These are phyloP conservation scores for Aquilaria agallochum DNA, from an alignment of 441 rosid species.

Conservation along the genomic window DNA sequence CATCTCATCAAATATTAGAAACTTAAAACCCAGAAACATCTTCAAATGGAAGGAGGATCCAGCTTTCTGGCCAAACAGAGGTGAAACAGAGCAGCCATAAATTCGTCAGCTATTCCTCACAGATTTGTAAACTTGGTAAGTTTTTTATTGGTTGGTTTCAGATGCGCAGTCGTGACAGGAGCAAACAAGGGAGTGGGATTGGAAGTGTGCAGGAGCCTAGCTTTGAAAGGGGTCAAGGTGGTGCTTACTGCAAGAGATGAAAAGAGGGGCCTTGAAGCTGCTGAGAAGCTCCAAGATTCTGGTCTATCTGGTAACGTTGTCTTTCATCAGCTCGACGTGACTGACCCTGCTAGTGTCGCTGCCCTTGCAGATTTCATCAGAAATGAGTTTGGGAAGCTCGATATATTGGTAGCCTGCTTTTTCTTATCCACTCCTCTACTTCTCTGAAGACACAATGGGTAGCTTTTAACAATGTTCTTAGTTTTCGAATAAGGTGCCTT, in stretches of 20 bases:
- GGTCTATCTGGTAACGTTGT: slow-evolving; percentile 23
- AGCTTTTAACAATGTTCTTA: no score
- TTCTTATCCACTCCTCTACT: no score
- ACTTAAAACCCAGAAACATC: no score
- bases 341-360: slow-evolving; percentile 27
- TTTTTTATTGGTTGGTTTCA: slow-evolving; percentile 1
- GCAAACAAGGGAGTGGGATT: slow-evolving; percentile 35
- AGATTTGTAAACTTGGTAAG: not conserved
- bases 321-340: slow-evolving; percentile 44
- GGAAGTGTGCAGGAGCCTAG: slow-evolving; percentile 31
- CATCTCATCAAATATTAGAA: no score
- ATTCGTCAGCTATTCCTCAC: not conserved
- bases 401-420: slow-evolving; percentile 34
- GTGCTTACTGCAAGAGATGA: slow-evolving; percentile 43
- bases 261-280: slow-evolving; percentile 42
- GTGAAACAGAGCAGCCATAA: no score
- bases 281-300: slow-evolving; percentile 24
- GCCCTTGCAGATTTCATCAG: slow-evolving; percentile 33
- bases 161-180: slow-evolving; percentile 38
- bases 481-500: no score
- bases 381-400: slow-evolving; percentile 37
- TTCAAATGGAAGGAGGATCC: no score
- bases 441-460: no score
- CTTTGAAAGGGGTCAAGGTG: slow-evolving; percentile 33
- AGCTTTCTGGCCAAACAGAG: no score